phyloP scores from a whole-genome alignment of 345 rosid species.

The Isatis tinctoria region DNA sequence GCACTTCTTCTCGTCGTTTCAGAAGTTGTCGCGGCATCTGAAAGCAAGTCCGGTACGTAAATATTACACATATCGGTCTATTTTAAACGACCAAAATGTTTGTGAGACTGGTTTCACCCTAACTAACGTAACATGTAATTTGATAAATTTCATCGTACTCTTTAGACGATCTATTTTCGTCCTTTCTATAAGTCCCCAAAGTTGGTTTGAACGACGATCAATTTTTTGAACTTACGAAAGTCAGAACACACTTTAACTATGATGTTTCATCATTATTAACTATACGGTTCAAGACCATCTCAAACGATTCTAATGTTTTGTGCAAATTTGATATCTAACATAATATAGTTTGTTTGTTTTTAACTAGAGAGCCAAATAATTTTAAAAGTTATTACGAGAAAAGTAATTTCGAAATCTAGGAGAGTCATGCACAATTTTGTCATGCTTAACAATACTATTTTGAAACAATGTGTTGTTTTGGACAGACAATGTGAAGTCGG shows the following conservation, averaged over 20 bases:
- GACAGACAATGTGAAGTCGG: background rate
- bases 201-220: no score
- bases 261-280: background rate
- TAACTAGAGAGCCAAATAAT: background rate
- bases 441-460: no score
- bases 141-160: no score
- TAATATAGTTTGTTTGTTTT: background rate
- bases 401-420: background rate
- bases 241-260: background rate
- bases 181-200: no score
- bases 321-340: background rate
- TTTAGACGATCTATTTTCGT: no score
- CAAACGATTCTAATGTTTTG: background rate
- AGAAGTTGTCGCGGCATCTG: slow-evolving; percentile 9
- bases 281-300: background rate
- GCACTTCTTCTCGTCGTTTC: slow-evolving; percentile 20
- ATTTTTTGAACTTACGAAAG: no score
- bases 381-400: background rate
- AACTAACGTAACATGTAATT: background rate
- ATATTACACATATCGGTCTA: background rate
- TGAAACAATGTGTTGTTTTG: background rate
- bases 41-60: slow-evolving; percentile 8
- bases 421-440: background rate
- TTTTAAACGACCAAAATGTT: background rate
- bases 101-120: background rate